Percentiles rank a stretch among this genome's conserved stretches.
These are phyloP conservation scores for Jamesozyma piceae DNA, from an alignment of 805 yeast species.

Conservation along the genomic window DNA sequence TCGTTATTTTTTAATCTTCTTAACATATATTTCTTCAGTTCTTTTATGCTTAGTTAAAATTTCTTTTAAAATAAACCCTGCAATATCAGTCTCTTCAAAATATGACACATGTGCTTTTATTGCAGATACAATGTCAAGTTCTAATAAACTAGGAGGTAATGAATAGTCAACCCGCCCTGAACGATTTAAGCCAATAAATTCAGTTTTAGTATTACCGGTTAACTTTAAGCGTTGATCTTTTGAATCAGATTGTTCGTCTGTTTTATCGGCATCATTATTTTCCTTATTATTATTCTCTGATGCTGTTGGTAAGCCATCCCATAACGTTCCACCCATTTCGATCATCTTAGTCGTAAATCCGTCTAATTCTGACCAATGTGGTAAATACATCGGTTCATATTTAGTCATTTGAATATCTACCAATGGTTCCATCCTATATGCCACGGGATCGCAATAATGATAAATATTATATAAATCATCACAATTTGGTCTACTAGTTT, in stretches of 20 bases:
- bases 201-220: background rate
- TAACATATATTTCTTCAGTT: conserved; percentile 4
- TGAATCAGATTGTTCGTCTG: conserved; percentile 11
- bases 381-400: conserved; percentile 20
- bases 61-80: conserved; percentile 66
- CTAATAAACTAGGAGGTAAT: conserved; percentile 68
- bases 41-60: conserved; percentile 20
- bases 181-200: conserved; percentile 44
- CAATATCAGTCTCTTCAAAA: conserved; percentile 78
- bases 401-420: conserved; percentile 30
- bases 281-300: background rate
- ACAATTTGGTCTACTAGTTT: conserved; percentile 39
- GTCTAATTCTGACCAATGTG: conserved; percentile 21
- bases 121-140: conserved; percentile 70
- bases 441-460: conserved; percentile 88
- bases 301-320: conserved; percentile 13
- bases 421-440: conserved; percentile 82
- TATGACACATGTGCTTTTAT: conserved; percentile 83
- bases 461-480: conserved; percentile 69
- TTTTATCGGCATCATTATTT: background rate
- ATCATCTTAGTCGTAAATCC: conserved; percentile 24
- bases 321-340: conserved; percentile 19
- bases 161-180: conserved; percentile 77
- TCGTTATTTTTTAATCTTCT: background rate
- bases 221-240: conserved; percentile 16